These are phyloP conservation scores for Colletotrichum musae DNA, from an alignment of 2,329 filamentous ascomycete species.

Conservation along the genomic window DNA sequence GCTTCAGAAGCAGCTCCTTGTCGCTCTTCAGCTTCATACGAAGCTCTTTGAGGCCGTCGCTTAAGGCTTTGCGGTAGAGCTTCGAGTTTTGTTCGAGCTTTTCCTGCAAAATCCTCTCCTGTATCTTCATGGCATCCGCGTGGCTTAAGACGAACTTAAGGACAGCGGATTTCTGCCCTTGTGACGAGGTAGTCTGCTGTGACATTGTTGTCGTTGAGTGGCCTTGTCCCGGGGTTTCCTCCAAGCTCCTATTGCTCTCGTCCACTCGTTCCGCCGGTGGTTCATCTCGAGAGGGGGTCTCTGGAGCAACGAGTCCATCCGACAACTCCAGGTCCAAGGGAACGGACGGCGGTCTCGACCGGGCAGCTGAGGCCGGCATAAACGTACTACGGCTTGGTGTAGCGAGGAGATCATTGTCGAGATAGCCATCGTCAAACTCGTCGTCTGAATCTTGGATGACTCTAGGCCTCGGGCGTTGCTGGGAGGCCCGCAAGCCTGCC, in stretches of 20 bases:
- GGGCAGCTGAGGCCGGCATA: conserved; percentile 19
- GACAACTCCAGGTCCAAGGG: conserved; percentile 31
- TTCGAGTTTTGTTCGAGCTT: conserved; percentile 63
- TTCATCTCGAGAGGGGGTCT: conserved; percentile 34
- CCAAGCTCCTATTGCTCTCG: background rate
- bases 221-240: background rate
- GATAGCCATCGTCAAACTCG: conserved; percentile 71
- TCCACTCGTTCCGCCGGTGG: background rate
- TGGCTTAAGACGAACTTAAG: conserved; percentile 48
- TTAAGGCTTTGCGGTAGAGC: conserved; percentile 63
- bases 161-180: conserved; percentile 21
- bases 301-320: conserved; percentile 39
- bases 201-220: conserved; percentile 7
- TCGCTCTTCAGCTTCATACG: conserved; percentile 64
- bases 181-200: conserved; percentile 32
- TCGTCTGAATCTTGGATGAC: conserved; percentile 72
- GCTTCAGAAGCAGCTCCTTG: conserved; percentile 62
- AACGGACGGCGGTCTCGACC: conserved; percentile 40
- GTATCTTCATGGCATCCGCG: conserved; percentile 51
- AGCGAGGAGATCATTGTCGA: conserved; percentile 68
- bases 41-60: conserved; percentile 61
- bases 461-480: conserved; percentile 43
- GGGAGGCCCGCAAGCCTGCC: conserved; percentile 4
- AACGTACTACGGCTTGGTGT: conserved; percentile 52
- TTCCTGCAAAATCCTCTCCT: conserved; percentile 56